Evolutionary conservation across 78 protist species (phyloP).

Genomic region (Dictyostelium firmibasis): DNA sequence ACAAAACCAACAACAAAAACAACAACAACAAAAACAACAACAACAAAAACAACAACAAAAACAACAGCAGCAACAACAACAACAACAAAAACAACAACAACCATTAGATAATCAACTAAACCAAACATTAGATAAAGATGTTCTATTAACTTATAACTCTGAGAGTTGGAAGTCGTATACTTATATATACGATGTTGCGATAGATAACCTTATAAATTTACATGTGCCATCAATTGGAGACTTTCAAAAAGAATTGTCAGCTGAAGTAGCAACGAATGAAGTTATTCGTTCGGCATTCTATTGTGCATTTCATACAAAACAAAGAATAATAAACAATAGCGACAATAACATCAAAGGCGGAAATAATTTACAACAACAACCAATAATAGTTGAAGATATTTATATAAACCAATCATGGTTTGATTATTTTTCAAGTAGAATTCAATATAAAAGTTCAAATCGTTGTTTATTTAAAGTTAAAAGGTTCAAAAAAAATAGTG

Average conservation of each 20-base stretch:
- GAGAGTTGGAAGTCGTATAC: slow-evolving; percentile 50
- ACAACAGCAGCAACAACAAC: neutral
- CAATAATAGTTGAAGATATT: neutral
- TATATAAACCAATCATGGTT: slow-evolving; percentile 49
- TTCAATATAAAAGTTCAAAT: neutral
- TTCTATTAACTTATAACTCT: neutral
- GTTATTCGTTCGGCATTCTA: slow-evolving; percentile 62
- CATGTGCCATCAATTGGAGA: slow-evolving; percentile 14
- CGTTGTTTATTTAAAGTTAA: slow-evolving; percentile 19
- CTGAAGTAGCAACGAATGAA: neutral
- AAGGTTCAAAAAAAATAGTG: neutral
- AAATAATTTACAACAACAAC: neutral
- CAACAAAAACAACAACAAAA: neutral
- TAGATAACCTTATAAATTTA: slow-evolving; percentile 1
- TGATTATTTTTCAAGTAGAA: slow-evolving; percentile 37
- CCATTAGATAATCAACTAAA: neutral
- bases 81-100: neutral
- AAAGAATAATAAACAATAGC: neutral
- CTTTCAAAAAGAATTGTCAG: neutral
- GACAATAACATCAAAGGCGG: neutral
- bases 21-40: neutral
- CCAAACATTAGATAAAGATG: neutral
- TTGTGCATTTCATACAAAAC: slow-evolving; percentile 48
- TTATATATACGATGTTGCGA: slow-evolving; percentile 52
- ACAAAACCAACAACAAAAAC: neutral